phyloP scores from a whole-genome alignment of 805 yeast genomes.

The Nematodospora valgi region DNA sequence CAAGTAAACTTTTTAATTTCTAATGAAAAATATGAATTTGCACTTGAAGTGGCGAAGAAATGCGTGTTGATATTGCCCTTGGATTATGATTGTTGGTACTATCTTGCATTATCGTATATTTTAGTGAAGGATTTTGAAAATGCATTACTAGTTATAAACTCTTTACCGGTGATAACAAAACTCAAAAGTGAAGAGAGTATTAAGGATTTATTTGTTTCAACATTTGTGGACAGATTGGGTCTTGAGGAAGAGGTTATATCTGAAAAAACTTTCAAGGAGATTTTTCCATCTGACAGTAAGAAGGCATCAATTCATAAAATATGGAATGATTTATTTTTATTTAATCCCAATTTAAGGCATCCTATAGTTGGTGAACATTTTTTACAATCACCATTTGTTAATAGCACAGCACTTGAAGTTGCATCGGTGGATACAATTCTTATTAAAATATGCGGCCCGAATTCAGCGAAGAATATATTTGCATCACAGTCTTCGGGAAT shows the following conservation, averaged over 20 bases:
- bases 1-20: conserved; percentile 63
- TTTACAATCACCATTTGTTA: conserved; percentile 32
- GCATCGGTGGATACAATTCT: conserved; percentile 33
- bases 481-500: conserved; percentile 31
- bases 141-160: conserved; percentile 68
- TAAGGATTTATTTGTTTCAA: conserved; percentile 21
- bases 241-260: conserved; percentile 21
- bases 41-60: conserved; percentile 54
- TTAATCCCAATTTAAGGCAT: conserved; percentile 29
- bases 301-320: conserved; percentile 27
- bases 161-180: conserved; percentile 64
- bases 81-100: conserved; percentile 72
- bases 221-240: conserved; percentile 16
- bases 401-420: conserved; percentile 29
- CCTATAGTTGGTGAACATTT: conserved; percentile 34
- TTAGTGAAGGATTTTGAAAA: conserved; percentile 49
- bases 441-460: conserved; percentile 20
- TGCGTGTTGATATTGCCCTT: conserved; percentile 71
- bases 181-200: conserved; percentile 15
- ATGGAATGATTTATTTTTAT: conserved; percentile 31
- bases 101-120: conserved; percentile 58
- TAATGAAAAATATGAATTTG: conserved; percentile 52
- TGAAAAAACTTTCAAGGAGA: conserved; percentile 23
- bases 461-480: conserved; percentile 21
- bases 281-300: conserved; percentile 28